A percentile compares a stretch with the other conserved stretches of the same genome.
These are phyloP conservation scores for Xylaria polymorpha DNA, from an alignment of 2,329 filamentous ascomycete species.

Conservation along the genomic window DNA sequence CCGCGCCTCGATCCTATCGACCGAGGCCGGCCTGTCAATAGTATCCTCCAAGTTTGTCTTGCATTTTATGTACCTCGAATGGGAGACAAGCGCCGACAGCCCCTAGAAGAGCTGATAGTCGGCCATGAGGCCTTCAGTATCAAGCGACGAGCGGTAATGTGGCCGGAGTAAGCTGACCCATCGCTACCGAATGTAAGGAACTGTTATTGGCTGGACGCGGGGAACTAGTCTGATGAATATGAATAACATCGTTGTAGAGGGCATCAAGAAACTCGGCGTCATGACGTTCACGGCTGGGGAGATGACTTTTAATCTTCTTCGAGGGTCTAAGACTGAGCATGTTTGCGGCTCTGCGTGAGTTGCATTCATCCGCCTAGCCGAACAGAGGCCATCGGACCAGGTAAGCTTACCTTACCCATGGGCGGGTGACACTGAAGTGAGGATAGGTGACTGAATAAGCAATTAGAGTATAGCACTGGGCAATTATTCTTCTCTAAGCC, in stretches of 20 bases:
- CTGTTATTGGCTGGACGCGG: slow-evolving; percentile 98
- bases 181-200: neutral
- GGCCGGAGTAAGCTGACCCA: slow-evolving; percentile 2
- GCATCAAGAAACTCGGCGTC: slow-evolving; percentile 94
- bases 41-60: slow-evolving; percentile 15
- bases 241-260: slow-evolving; percentile 97
- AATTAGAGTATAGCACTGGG: too few relatives aligned
- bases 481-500: too few relatives aligned
- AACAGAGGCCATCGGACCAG: too few relatives aligned
- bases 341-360: neutral
- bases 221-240: slow-evolving; percentile 97
- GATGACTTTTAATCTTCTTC: slow-evolving; percentile 99
- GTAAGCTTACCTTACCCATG: too few relatives aligned
- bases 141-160: slow-evolving; percentile 4
- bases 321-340: too few relatives aligned
- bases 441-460: too few relatives aligned
- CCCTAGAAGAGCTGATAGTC: neutral
- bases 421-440: too few relatives aligned
- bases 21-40: slow-evolving; percentile 8
- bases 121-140: neutral
- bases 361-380: too few relatives aligned
- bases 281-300: slow-evolving; percentile 99
- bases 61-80: slow-evolving; percentile 12
- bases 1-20: slow-evolving; percentile 12
- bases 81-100: slow-evolving; percentile 12